Evolutionary conservation across 2,329 filamentous ascomycete species (phyloP).

Genomic region (Graphiopsis chlorocephala): DNA sequence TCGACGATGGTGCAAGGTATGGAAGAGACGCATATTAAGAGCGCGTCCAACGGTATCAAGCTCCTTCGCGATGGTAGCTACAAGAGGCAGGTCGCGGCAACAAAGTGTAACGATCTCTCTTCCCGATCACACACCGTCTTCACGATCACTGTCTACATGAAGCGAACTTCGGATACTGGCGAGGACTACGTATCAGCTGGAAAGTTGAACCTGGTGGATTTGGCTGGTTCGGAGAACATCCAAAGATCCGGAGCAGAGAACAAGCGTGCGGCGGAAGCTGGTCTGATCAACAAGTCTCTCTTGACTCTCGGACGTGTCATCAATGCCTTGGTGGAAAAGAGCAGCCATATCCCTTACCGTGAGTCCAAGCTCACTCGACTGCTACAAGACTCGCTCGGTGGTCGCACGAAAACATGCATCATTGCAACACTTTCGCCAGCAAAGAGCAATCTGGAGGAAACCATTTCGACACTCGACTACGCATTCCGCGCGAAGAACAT

Average conservation of each 20-base stretch:
- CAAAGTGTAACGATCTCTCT: conserved; percentile 98
- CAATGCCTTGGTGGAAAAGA: conserved; percentile 90
- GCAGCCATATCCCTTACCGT: conserved; percentile 83
- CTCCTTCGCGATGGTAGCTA: conserved; percentile 84
- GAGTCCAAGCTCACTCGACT: conserved; percentile 95
- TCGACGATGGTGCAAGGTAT: conserved; percentile 92
- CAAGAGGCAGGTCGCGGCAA: conserved; percentile 95
- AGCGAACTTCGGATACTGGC: conserved; percentile 74
- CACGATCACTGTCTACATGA: conserved; percentile 88
- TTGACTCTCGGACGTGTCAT: conserved; percentile 94
- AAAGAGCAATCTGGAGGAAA: conserved; percentile 94
- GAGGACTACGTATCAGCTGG: conserved; percentile 88
- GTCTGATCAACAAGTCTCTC: conserved; percentile 96
- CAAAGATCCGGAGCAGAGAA: conserved; percentile 96
- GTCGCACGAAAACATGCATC: conserved; percentile 95
- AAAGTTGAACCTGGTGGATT: conserved; percentile 93
- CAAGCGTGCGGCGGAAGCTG: conserved; percentile 92
- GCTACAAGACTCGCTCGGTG: conserved; percentile 93
- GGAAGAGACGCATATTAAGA: conserved; percentile 93
- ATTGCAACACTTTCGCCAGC: conserved; percentile 95
- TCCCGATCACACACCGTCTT: conserved; percentile 97
- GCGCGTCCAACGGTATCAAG: conserved; percentile 79
- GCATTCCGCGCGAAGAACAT: conserved; percentile 98
- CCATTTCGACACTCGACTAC: conserved; percentile 96
- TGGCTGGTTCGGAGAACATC: conserved; percentile 97